These are phyloP conservation scores for Botrytis galanthina DNA, from an alignment of 2,329 filamentous ascomycete species.

Conservation along the genomic window DNA sequence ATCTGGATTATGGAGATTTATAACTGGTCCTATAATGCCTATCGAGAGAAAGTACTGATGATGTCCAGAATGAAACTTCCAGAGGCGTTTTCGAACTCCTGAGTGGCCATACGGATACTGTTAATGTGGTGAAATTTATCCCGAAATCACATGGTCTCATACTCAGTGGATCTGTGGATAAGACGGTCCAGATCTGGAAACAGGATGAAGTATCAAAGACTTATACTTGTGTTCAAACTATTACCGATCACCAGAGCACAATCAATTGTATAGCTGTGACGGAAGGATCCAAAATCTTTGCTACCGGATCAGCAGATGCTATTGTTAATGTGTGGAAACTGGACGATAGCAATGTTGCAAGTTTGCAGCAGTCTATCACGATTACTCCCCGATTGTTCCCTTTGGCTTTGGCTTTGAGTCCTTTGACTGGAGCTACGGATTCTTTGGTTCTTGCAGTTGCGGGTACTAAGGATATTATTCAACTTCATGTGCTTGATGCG, in stretches of 20 bases:
- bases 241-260: conserved; percentile 64
- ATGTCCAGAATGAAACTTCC: conserved; percentile 27
- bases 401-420: conserved; percentile 67
- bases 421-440: conserved; percentile 50
- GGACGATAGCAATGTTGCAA: conserved; percentile 43
- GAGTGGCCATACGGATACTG: conserved; percentile 71
- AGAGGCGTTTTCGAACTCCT: conserved; percentile 66
- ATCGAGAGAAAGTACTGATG: not conserved
- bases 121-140: conserved; percentile 83
- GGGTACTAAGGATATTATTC: conserved; percentile 78
- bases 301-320: conserved; percentile 80
- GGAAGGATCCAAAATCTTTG: conserved; percentile 48
- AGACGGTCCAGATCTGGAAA: conserved; percentile 72
- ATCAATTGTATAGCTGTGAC: conserved; percentile 64
- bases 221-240: conserved; percentile 48
- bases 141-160: conserved; percentile 57
- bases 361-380: conserved; percentile 67
- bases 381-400: conserved; percentile 81
- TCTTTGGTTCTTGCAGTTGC: conserved; percentile 74
- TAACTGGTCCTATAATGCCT: not conserved
- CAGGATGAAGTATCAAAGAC: conserved; percentile 39
- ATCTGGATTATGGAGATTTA: not conserved
- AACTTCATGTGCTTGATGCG: conserved; percentile 65
- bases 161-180: conserved; percentile 79
- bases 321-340: conserved; percentile 70